Evolutionary conservation across 106 monocot genomes (phyloP), one percentile per base, ranked within the genome.

Genomic region (Allium cepa): DNA sequence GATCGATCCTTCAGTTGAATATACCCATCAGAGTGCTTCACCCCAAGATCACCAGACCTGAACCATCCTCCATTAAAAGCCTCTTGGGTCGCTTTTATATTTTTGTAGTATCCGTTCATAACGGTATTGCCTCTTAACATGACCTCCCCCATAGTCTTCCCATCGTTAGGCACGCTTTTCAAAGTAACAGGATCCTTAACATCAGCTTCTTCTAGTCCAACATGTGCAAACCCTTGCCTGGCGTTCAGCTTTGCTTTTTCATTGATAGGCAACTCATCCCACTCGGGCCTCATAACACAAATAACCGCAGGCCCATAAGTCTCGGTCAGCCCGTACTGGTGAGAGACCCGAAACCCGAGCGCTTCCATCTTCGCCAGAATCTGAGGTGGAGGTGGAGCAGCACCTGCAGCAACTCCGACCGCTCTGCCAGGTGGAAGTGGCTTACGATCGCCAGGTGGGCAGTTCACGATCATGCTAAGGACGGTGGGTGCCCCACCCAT

Each of bases 111-210:
- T 7, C 92, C 92, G 58, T 53, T 73, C 92, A 92, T 92, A n/a
- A 92, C 82, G 4, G 85, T 88, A 72, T 88, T 88, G 0, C 92
- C 88, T 59, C 85, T 79, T 12, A 88, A 59, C 88, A 92, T 85
- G 3, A 88, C 85, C 76, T 92, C 92, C 2, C 92, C 92, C 17
- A 92, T 71, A 8, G 85, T 78, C 11, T 76, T 76, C 17, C 82
- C 84, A 76, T 92, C 88, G 4, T 71, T 61, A 3, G 92, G 82
- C 15, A 92, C 92, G 36, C 80, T 85, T 51, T 64, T 56, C 92
- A 88, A 80, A 3, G 88, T 88, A 2, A 58, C 68, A 1, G 88
- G 85, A 45, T 92, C 79, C 62, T 85, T 92, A 6, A 92, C 66
- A 53, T 88, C 92, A 8, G 83, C 48, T 53, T 75, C 82, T 55